Evolutionary conservation across 208 protist genomes (phyloP).

Genomic region (Trypanosoma scelopori): DNA sequence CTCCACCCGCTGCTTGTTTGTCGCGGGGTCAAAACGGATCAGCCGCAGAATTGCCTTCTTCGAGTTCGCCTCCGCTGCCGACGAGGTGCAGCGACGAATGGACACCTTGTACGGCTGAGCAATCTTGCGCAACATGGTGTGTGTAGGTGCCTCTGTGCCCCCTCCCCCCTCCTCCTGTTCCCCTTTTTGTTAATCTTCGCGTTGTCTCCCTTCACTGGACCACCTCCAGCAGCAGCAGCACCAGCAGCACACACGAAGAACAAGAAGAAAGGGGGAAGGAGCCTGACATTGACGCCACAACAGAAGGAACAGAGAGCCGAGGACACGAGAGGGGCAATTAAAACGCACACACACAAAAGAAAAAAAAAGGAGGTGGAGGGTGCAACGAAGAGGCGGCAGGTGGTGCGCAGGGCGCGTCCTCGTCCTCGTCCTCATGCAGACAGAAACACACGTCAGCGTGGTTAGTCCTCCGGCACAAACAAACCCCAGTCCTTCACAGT

Average conservation of each 20-base stretch:
- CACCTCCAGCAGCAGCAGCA: neutral
- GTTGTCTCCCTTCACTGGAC: neutral
- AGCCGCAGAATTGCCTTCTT: slow-evolving; percentile 81
- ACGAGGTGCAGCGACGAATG: slow-evolving; percentile 64
- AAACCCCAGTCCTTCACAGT: slow-evolving; percentile 58
- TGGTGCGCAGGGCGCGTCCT: too few species aligned
- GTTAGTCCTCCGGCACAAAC: slow-evolving; percentile 58
- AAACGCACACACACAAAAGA: too few species aligned
- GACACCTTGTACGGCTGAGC: slow-evolving; percentile 77
- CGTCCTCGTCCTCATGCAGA: neutral
- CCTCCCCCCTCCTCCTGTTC: too few species aligned
- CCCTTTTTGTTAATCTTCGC: slow-evolving; percentile 3
- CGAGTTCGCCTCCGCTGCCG: slow-evolving; percentile 32
- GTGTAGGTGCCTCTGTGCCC: neutral
- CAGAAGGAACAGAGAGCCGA: slow-evolving; percentile 3
- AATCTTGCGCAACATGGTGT: slow-evolving; percentile 72
- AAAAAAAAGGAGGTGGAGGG: too few species aligned
- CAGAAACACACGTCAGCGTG: neutral
- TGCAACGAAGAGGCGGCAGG: too few species aligned
- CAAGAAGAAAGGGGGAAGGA: too few species aligned
- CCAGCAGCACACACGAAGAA: slow-evolving; percentile 16
- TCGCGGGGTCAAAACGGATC: slow-evolving; percentile 85
- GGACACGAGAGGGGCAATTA: too few species aligned
- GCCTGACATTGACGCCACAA: too few species aligned
- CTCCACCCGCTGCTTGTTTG: slow-evolving; percentile 82